A percentile compares a stretch with the other conserved stretches of the same genome.
phyloP scores from a whole-genome alignment of 2,329 filamentous ascomycete species.

The Endothia cerciana region DNA sequence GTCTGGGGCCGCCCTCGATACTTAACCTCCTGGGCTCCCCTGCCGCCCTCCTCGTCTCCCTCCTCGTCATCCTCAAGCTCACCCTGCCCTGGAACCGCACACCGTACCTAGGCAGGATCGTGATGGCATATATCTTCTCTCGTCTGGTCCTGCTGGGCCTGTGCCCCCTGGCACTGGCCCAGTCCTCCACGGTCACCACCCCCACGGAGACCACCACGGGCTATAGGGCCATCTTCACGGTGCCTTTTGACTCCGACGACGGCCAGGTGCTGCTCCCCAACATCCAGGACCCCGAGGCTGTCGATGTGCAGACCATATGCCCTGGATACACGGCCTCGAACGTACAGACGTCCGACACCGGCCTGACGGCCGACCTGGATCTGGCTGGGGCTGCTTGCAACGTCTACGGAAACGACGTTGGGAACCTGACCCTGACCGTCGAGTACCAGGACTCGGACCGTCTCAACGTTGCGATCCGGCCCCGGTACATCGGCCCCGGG shows the following conservation, averaged over 20 bases:
- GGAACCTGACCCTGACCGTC: conserved; percentile 42
- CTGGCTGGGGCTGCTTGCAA: conserved; percentile 73
- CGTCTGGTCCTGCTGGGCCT: conserved; percentile 17
- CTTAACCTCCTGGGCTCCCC: conserved; percentile 5
- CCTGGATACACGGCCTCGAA: conserved; percentile 70
- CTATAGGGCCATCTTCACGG: conserved; percentile 26
- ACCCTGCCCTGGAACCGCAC: conserved; percentile 11
- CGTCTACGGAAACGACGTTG: conserved; percentile 74
- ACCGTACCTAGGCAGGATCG: conserved; percentile 12
- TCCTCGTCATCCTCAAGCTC: conserved; percentile 13
- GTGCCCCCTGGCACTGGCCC: conserved; percentile 9
- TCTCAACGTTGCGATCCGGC: conserved; percentile 71
- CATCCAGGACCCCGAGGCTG: conserved; percentile 26
- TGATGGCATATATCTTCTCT: conserved; percentile 22
- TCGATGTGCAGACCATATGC: conserved; percentile 44
- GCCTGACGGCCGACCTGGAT: conserved; percentile 68
- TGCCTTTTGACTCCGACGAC: conserved; percentile 22
- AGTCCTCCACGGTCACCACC: conserved; percentile 6
- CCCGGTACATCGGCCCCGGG: conserved; percentile 61
- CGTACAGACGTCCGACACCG: conserved; percentile 54
- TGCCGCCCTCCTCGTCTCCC: conserved; percentile 6
- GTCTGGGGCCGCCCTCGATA: conserved; percentile 7
- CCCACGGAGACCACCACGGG: conserved; percentile 21
- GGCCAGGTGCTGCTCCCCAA: conserved; percentile 26
- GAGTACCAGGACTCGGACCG: conserved; percentile 51